These are phyloP conservation scores for Dioscorea zingiberensis DNA, from an alignment of 106 monocot species.

Conservation along the genomic window DNA sequence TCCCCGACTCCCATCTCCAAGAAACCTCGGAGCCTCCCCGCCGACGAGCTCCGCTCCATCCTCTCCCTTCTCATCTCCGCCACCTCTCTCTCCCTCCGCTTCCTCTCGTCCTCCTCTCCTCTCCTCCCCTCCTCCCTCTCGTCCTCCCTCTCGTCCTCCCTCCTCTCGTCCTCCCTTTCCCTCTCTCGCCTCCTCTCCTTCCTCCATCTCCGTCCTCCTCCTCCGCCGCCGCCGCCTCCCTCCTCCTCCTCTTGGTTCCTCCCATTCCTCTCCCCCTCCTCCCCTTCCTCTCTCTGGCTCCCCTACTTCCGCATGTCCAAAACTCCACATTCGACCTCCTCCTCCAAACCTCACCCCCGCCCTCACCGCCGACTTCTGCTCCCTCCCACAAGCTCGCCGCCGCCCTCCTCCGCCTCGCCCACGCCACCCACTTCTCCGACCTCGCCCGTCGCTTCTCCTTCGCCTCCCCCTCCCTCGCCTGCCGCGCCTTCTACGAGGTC, in stretches of 20 bases:
- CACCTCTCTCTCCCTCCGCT: conserved; percentile 18
- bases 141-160: conserved; percentile 12
- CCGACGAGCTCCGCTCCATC: neutral
- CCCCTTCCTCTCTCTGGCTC: conserved; percentile 28
- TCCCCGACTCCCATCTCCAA: conserved; percentile 14
- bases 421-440: conserved; percentile 34
- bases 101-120: conserved; percentile 22
- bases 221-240: conserved; percentile 6
- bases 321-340: conserved; percentile 60
- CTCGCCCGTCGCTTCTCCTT: conserved; percentile 53
- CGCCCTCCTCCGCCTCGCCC: conserved; percentile 70
- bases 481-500: conserved; percentile 67
- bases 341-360: conserved; percentile 55
- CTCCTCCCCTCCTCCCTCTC: conserved; percentile 24
- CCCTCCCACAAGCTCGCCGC: conserved; percentile 66
- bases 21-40: conserved; percentile 1
- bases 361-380: conserved; percentile 10
- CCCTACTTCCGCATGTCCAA: conserved; percentile 58
- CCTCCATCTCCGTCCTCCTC: conserved; percentile 1
- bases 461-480: conserved; percentile 34
- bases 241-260: conserved; percentile 41
- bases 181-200: conserved; percentile 13
- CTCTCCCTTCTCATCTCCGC: neutral
- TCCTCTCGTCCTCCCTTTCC: conserved; percentile 18
- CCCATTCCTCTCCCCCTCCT: conserved; percentile 45